Base-by-base conservation (phyloP, 768 basidiomycete species). In the Mycena venus region DNA sequence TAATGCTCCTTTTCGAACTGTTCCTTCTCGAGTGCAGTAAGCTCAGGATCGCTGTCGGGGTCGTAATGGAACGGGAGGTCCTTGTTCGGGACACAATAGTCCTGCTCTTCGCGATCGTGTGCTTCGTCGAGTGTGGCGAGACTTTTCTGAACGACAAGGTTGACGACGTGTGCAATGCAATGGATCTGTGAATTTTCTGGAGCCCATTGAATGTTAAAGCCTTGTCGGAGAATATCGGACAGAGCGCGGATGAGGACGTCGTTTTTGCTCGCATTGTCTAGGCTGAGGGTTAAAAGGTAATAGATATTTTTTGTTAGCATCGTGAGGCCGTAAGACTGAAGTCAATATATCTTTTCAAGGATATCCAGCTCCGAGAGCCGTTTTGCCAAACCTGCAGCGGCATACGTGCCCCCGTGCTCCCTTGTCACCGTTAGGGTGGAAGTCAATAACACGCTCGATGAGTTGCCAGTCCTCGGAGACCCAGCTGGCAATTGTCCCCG, bases 391-490 rank as follows among this genome's bases (percentile, higher is more conserved):
- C n/a, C n/a, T n/a, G n/a, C n/a, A n/a, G n/a, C n/a, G n/a, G 77
- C 82, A 75, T 81, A 75, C 11, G 79, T 56, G 0, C 85, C 86
- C 64, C 79, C 73, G 58, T 84, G 84, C 17, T 85, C n/a, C 80
- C 68, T 83, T 82, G 25, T 81, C 80, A 10, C 80, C 79, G 14
- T 84, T 78, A 1, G 78, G 77, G 19, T 78, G 63, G 70, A 84
- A 84, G 72, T 84, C 82, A n/a, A 86, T 32, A n/a, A n/a, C n/a
- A n/a, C n/a, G n/a, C n/a, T n/a, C n/a, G n/a, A n/a, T n/a, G n/a
- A n/a, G n/a, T n/a, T n/a, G n/a, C n/a, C n/a, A n/a, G n/a, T n/a
- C n/a, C n/a, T n/a, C n/a, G n/a, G n/a, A n/a, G n/a, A n/a, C n/a
- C n/a, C n/a, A n/a, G n/a, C n/a, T n/a, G n/a, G n/a, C n/a, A n/a